These are phyloP conservation scores for Trichoderma aggressivum DNA, from an alignment of 2,329 filamentous ascomycete species.

Conservation along the genomic window DNA sequence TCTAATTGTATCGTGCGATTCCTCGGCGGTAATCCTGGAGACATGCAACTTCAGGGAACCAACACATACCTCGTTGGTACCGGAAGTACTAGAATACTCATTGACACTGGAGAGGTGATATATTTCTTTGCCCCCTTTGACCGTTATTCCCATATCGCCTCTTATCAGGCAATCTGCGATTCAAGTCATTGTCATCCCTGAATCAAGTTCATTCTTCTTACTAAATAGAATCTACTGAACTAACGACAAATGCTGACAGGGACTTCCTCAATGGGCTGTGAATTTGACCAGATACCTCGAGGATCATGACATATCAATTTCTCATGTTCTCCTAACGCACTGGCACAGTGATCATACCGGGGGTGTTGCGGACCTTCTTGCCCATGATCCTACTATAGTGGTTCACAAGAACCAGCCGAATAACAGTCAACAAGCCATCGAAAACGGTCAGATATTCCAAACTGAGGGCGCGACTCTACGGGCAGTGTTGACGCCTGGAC, in stretches of 20 bases:
- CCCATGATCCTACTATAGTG: constrained; percentile 21
- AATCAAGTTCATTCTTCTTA: not conserved
- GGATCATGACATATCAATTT: constrained; percentile 26
- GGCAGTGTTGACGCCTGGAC: not conserved
- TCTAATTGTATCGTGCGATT: not conserved
- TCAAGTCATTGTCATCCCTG: accelerated
- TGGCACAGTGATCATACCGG: constrained; percentile 72
- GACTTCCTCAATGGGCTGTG: not conserved
- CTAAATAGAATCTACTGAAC: not conserved
- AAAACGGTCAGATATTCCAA: not conserved
- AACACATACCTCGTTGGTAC: constrained; percentile 17
- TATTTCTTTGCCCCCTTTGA: not conserved
- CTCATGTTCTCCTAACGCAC: constrained; percentile 61
- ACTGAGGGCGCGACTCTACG: not conserved
- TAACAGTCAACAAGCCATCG: not conserved
- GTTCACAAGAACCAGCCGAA: not conserved
- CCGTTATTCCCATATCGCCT: not conserved
- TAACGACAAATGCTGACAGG: not conserved
- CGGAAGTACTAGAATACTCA: not conserved
- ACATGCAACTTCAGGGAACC: constrained; percentile 12
- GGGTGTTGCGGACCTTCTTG: constrained; percentile 58
- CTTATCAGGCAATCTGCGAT: not conserved
- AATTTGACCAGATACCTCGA: not conserved
- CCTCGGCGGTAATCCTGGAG: not conserved
- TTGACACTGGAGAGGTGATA: constrained; percentile 4